Evolutionary conservation across 164 flowering plant species (phyloP).

Genomic region (Vitis amurensis): DNA sequence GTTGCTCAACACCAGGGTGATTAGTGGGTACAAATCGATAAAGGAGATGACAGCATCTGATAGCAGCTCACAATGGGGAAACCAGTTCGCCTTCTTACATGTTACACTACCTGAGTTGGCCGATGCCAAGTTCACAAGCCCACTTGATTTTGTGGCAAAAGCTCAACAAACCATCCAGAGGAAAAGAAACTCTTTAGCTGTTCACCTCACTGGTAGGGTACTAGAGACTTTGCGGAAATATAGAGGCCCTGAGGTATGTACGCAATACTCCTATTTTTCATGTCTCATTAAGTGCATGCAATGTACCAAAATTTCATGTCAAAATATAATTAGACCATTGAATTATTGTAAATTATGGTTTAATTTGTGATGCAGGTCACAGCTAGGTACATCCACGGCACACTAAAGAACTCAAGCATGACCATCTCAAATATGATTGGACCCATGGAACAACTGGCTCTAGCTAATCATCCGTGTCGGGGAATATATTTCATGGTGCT

Average conservation of each 20-base stretch:
- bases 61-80: slow-evolving; percentile 19
- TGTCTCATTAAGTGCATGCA: no score
- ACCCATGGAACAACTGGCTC: slow-evolving; percentile 36
- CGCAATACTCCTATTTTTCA: no score
- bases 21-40: slow-evolving; percentile 35
- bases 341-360: no score
- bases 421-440: slow-evolving; percentile 37
- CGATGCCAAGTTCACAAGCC: slow-evolving; percentile 10
- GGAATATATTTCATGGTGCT: slow-evolving; percentile 36
- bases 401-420: slow-evolving; percentile 33
- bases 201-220: slow-evolving; percentile 34
- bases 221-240: slow-evolving; percentile 34
- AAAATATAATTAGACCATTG: no score
- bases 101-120: slow-evolving; percentile 12
- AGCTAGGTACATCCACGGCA: slow-evolving; percentile 27
- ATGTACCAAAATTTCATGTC: no score
- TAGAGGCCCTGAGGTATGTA: slow-evolving; percentile 48
- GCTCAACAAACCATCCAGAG: slow-evolving; percentile 34
- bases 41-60: slow-evolving; percentile 43
- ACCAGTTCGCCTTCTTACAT: slow-evolving; percentile 18
- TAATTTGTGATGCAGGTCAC: slow-evolving; percentile 21
- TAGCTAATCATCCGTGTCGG: slow-evolving; percentile 35
- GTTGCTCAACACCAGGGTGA: slow-evolving; percentile 52
- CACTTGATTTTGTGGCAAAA: slow-evolving; percentile 33
- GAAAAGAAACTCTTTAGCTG: slow-evolving; percentile 40